Conservation (phyloP, 1,284 basidiomycete species). For the Ustilago shanxiensis region DNA sequence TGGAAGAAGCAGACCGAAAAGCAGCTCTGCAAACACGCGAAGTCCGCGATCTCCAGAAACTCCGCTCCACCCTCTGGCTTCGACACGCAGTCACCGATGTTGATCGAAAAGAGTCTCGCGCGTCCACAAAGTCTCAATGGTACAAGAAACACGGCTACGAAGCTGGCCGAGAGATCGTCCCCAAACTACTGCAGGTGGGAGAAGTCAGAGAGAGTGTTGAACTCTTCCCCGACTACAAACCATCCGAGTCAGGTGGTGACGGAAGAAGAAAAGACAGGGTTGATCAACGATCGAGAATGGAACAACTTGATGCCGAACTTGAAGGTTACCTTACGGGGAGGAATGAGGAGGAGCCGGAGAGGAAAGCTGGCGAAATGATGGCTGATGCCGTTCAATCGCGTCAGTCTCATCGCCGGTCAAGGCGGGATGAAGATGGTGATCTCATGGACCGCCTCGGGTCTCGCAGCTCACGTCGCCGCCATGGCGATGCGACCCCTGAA, state of each 20-base stretch:
- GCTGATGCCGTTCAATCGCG: slow-evolving; percentile 28
- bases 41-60: slow-evolving; percentile 37
- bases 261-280: not conserved
- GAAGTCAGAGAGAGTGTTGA: slow-evolving; percentile 43
- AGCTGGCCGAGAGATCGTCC: slow-evolving; percentile 66
- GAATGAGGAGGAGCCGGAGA: slow-evolving; percentile 19
- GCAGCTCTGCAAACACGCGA: slow-evolving; percentile 21
- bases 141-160: slow-evolving; percentile 65
- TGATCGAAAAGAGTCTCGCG: slow-evolving; percentile 60
- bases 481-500: slow-evolving; percentile 5
- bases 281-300: slow-evolving; percentile 27
- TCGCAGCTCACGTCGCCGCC: not conserved
- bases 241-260: slow-evolving; percentile 7
- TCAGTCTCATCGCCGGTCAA: not conserved
- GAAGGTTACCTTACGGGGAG: slow-evolving; percentile 25
- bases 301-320: slow-evolving; percentile 43
- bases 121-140: slow-evolving; percentile 60
- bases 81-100: slow-evolving; percentile 56
- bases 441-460: slow-evolving; percentile 30
- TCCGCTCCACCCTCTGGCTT: slow-evolving; percentile 54
- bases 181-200: slow-evolving; percentile 62
- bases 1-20: slow-evolving; percentile 61
- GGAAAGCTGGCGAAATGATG: slow-evolving; percentile 42
- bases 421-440: slow-evolving; percentile 18
- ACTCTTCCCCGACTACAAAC: slow-evolving; percentile 48